Conservation (phyloP, 2,329 filamentous ascomycete species). For the Colletotrichum higginsianum region DNA sequence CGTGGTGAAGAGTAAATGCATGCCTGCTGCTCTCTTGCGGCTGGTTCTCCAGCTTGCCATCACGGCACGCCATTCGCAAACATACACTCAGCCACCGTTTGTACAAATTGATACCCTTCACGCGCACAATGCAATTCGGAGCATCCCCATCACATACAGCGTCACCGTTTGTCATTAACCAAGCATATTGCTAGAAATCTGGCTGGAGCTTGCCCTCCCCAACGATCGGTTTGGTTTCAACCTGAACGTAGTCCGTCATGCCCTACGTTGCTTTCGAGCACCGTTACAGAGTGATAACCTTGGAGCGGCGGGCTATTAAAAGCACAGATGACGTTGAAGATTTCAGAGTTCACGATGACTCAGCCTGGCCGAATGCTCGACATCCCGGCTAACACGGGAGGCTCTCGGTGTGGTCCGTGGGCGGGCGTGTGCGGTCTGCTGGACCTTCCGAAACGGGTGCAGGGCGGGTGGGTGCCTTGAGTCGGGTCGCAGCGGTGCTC, state of each 20-base stretch:
- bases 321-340: constrained; percentile 19
- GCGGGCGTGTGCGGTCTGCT: constrained; percentile 10
- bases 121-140: not conserved
- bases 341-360: constrained; percentile 28
- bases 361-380: constrained; percentile 12
- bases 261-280: not conserved
- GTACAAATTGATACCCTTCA: constrained; percentile 14
- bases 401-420: constrained; percentile 6
- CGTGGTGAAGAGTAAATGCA: not conserved
- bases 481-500: constrained; percentile 22
- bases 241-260: not conserved
- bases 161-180: not conserved
- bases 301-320: not conserved
- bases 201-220: not conserved
- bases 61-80: not conserved
- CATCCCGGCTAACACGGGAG: constrained; percentile 20
- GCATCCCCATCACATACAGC: not conserved
- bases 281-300: not conserved
- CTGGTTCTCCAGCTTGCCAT: not conserved
- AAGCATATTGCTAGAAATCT: not conserved
- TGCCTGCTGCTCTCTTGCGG: not conserved
- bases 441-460: constrained; percentile 35
- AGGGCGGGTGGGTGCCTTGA: not conserved
- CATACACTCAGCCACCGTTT: not conserved
- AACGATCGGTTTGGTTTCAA: not conserved